Conservation (phyloP, 495 filamentous ascomycete species). For the Aspergillus nanangensis region DNA sequence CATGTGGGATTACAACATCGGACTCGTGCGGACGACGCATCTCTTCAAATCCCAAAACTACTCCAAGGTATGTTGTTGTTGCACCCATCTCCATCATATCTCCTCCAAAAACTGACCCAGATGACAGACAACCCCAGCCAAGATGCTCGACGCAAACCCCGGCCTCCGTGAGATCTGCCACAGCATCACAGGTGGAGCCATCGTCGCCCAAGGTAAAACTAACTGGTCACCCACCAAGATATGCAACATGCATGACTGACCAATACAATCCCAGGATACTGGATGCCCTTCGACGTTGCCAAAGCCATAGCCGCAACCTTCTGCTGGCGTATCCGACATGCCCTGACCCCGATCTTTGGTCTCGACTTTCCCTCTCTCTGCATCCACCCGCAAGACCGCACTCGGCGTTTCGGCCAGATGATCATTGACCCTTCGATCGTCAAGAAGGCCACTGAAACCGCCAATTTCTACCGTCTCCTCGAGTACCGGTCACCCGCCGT, state of each 20-base stretch:
- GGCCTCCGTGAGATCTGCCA: conserved; percentile 82
- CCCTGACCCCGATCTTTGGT: conserved; percentile 85
- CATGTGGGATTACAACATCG: conserved; percentile 96
- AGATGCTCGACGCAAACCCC: conserved; percentile 71
- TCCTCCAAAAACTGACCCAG: conserved; percentile 4
- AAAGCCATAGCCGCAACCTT: conserved; percentile 81
- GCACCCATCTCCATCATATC: not conserved
- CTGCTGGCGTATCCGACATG: conserved; percentile 78
- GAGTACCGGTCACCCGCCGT: conserved; percentile 10
- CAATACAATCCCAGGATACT: conserved; percentile 59
- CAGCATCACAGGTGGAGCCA: conserved; percentile 90
- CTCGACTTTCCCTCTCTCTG: conserved; percentile 70
- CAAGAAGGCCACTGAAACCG: conserved; percentile 45
- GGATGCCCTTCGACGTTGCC: conserved; percentile 88
- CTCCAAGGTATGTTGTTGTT: conserved; percentile 60
- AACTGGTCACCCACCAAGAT: not conserved
- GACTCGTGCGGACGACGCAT: conserved; percentile 90
- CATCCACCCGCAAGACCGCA: conserved; percentile 50
- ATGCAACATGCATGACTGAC: not conserved
- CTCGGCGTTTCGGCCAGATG: conserved; percentile 56
- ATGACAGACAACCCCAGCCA: conserved; percentile 72
- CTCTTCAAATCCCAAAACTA: conserved; percentile 90
- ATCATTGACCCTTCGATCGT: conserved; percentile 62
- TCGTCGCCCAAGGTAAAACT: conserved; percentile 77
- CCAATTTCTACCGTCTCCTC: conserved; percentile 41